A percentile compares a stretch with the other conserved stretches of the same genome.
Conservation (phyloP, 169 alveolate genomes). For the Cryptosporidium ryanae region DNA sequence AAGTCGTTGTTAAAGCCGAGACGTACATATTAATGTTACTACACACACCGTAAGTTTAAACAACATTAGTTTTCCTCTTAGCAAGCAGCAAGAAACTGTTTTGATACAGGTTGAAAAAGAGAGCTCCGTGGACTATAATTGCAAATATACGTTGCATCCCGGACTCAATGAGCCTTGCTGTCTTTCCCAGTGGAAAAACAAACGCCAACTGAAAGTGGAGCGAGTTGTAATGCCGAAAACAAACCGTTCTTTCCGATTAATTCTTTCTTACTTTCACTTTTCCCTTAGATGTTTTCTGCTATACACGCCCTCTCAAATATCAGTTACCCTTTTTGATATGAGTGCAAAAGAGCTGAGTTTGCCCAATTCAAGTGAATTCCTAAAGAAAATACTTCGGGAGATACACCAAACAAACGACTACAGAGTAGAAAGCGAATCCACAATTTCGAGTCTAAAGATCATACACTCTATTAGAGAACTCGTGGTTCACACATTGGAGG, state of each 20-base stretch:
- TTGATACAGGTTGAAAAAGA: too few relatives aligned
- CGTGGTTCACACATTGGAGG: slow-evolving; percentile 14
- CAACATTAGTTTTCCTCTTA: not conserved
- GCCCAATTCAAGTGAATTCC: slow-evolving; percentile 50
- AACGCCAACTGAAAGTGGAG: too few relatives aligned
- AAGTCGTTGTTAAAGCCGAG: slow-evolving; percentile 64
- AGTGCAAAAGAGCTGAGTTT: slow-evolving; percentile 60
- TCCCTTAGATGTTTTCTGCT: slow-evolving; percentile 48
- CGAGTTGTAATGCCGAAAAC: too few relatives aligned
- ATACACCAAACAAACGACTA: slow-evolving; percentile 24
- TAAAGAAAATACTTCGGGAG: slow-evolving; percentile 40
- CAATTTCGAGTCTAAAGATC: not conserved
- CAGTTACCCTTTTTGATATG: slow-evolving; percentile 61
- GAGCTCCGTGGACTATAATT: too few relatives aligned
- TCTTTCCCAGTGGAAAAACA: too few relatives aligned
- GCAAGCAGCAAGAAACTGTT: not conserved
- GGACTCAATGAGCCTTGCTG: too few relatives aligned
- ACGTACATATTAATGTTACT: slow-evolving; percentile 29
- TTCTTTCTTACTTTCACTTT: not conserved
- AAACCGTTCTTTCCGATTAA: too few relatives aligned
- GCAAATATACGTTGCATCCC: not conserved
- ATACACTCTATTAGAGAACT: slow-evolving; percentile 45
- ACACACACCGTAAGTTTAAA: slow-evolving; percentile 61
- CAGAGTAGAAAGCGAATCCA: slow-evolving; percentile 3
- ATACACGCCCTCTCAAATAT: slow-evolving; percentile 62